Base-by-base conservation (phyloP, 169 alveolate genomes). In the Neospora caninum region DNA sequence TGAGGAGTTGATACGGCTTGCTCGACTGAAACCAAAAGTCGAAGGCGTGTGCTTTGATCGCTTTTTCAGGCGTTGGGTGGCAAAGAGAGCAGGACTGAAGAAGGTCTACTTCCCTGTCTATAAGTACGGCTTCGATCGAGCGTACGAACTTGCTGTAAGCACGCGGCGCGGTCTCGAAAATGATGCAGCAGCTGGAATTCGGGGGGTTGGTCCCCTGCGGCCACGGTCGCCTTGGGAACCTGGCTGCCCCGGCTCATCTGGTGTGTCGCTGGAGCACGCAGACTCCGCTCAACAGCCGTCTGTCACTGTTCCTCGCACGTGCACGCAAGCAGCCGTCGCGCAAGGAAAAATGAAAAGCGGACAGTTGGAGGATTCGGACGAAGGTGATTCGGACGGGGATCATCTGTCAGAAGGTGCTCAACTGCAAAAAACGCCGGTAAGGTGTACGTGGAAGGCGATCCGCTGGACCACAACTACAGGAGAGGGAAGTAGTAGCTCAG, bases 11-110 rank as follows among this genome's bases (percentile, higher is more conserved):
- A 6, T 91, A n/a, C 43, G 70, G 78, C 88, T 83, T 9, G 94
- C 94, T 6, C 86, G 86, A 6, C 80, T 13, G 34, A 91, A 91
- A 43, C 94, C 94, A 18, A 78, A 80, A 54, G 94, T 91, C 73
- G 94, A 91, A 43, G 94, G 94, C 36, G 94, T 91, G 42, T 91
- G 94, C 36, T 91, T 91, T 58, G 94, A 91, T 86, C 80, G 91
- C 27, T 80, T 45, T 86, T 91, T 80, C 27, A 73, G 67, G 41
- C n/a, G 94, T 25, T 91, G 94, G 94, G 94, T 92, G 43, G 94
- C 94, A 18, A 92, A 92, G 91, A 80, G 88, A 53, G 88, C 91
- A 69, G 94, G 94, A 34, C 31, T 78, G 38, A 92, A 92, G 86
- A 92, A 92, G 43, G 70, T 92, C 58, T 92, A 92, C 42, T 92